Conservation (phyloP, 208 protist species). For the Trypanosoma caninum region DNA sequence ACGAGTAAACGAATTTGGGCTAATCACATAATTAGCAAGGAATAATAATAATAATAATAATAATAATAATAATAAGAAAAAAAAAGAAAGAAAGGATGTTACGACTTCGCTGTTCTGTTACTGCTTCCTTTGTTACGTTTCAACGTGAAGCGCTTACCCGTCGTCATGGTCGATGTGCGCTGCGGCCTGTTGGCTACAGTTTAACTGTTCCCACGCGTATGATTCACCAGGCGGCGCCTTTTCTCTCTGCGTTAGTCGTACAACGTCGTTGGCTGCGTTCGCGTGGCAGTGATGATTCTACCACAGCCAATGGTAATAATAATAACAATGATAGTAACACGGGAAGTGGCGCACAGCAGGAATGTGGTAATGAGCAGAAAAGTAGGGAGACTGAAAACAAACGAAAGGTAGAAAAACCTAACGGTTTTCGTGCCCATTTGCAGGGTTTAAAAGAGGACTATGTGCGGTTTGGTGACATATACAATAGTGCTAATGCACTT, state of each 20-base stretch:
- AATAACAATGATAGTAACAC: conserved; percentile 5
- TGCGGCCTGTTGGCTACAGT: conserved; percentile 12
- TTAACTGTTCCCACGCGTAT: conserved; percentile 5
- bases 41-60: not conserved
- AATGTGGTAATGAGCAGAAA: conserved; percentile 27
- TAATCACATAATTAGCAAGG: no score
- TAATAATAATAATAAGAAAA: not conserved
- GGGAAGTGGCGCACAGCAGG: conserved; percentile 17
- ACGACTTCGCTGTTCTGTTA: conserved; percentile 19
- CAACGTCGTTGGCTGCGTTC: conserved; percentile 29
- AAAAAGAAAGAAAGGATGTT: conserved; percentile 9
- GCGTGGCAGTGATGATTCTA: conserved; percentile 19
- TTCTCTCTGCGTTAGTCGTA: not conserved
- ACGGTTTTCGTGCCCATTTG: conserved; percentile 56
- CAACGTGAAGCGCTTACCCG: conserved; percentile 13
- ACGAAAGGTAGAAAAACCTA: conserved; percentile 10
- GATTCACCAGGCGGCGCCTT: conserved; percentile 2
- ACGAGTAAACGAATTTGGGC: no score
- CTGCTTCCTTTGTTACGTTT: conserved; percentile 5
- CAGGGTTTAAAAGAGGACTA: conserved; percentile 68
- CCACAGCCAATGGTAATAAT: no score
- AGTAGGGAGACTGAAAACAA: conserved; percentile 10
- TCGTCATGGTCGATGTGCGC: conserved; percentile 1
- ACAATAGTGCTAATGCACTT: conserved; percentile 87
- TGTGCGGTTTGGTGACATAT: conserved; percentile 81